Base-by-base conservation (phyloP, 164 flowering plant species). In the Nymphaea thermarum region DNA sequence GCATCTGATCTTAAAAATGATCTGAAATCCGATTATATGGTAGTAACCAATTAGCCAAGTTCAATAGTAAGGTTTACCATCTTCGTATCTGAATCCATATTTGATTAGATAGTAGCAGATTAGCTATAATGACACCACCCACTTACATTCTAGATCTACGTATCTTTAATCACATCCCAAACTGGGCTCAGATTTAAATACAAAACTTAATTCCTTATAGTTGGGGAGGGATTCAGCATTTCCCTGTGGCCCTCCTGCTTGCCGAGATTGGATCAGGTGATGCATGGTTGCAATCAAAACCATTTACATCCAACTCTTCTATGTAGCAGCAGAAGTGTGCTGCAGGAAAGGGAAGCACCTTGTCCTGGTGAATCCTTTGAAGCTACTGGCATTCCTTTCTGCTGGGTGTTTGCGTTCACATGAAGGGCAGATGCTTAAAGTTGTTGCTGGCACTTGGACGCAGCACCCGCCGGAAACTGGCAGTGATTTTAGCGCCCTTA, bases 381-480 rank as follows among this genome's bases (percentile, higher is more conserved):
- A 47, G 7, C 55, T 47, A 6, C 12, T 47, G 4, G 11, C 12
- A 12, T 12, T 47, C 7, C 12, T 47, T 47, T 47, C 5, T 7
- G 55, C 12, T 12, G 12, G 11, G 12, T 7, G 2, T 2, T 47
- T 12, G 55, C 55, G 55, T 82, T 89, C 92, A 74, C 96, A 89
- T 18, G 96, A 89, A 0, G 96, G 89, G 78, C 96, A 89, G 87
- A 89, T 83, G 78, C 89, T 87, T 74, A 89, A 88, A 55, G 93
- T 89, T 12, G 93, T 86, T 4, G 93, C 87, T 60, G 92, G 93
- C 90, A 84, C 84, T 44, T 85, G 96, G 87, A 83, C 82, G 12
- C 55, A 47, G 55, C 7, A 47, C 12, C 12, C 11, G 55, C 12
- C 12, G 55, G 2, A 47, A 12, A 12, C 11, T 47, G 55, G 55